A percentile compares a stretch with the other conserved stretches of the same genome.
Conservation (phyloP, 352 stramenopile genomes). For the Phytophthora uliginosa region DNA sequence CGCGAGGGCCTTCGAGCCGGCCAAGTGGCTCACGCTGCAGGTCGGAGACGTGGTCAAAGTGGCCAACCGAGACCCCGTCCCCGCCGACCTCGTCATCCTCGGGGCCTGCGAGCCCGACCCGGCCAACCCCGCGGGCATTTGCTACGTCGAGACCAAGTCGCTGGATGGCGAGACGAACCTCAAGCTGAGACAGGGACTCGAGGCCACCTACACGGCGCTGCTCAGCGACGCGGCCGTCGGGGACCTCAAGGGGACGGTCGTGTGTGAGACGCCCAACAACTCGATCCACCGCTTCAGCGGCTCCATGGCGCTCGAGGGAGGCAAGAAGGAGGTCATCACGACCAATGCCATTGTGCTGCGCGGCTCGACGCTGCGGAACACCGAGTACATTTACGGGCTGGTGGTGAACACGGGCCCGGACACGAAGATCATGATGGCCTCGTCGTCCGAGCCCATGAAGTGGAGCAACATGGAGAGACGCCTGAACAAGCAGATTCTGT, state of each 20-base stretch:
- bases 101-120: conserved; percentile 81
- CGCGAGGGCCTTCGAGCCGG: conserved; percentile 59
- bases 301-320: conserved; percentile 72
- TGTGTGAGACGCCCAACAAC: conserved; percentile 92
- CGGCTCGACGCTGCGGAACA: conserved; percentile 92
- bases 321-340: conserved; percentile 80
- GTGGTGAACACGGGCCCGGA: conserved; percentile 94
- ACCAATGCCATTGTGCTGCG: conserved; percentile 88
- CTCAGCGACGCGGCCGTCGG: conserved; percentile 58
- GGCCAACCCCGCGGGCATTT: conserved; percentile 78
- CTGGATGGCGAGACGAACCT: conserved; percentile 96
- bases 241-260: conserved; percentile 64
- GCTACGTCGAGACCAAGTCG: conserved; percentile 94
- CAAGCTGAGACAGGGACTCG: conserved; percentile 89
- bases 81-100: conserved; percentile 91
- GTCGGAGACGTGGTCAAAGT: conserved; percentile 94
- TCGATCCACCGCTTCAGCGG: conserved; percentile 93
- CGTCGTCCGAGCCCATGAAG: conserved; percentile 80
- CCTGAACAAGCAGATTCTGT: conserved; percentile 86
- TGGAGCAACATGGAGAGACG: conserved; percentile 91
- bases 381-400: conserved; percentile 92
- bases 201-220: conserved; percentile 81
- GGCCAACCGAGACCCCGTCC: conserved; percentile 86
- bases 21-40: conserved; percentile 82
- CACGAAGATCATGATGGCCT: conserved; percentile 94